Base-by-base conservation (phyloP, 768 basidiomycete species). In the Gymnopilus junonius region DNA sequence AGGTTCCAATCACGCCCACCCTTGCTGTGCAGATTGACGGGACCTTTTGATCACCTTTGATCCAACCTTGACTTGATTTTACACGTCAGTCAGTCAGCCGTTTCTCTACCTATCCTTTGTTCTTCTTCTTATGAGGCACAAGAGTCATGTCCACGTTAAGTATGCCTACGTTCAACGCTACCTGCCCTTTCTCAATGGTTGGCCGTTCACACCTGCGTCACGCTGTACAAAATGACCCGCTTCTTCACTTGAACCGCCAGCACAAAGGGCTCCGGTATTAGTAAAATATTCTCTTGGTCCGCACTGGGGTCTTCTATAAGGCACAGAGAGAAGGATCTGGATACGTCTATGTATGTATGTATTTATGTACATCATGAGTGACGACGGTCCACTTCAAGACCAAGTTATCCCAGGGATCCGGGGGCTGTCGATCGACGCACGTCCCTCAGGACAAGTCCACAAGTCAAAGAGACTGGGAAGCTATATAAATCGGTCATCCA, bases 21-120 rank as follows among this genome's bases (percentile, higher is more conserved):
- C 66, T 67, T 67, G 66, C 66, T 67, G 66, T 67, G 63, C 66
- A 46, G 35, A 32, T 62, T 64, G 63, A 64, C 63, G 59, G 63
- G 56, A 55, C 57, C 61, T 53, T n/a, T n/a, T n/a, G n/a, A n/a
- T n/a, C n/a, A n/a, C n/a, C n/a, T n/a, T n/a, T n/a, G n/a, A n/a
- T n/a, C 48, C 34, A 54, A 4, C 17, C 35, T 54, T 51, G 53
- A 48, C 51, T 40, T 43, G 40, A 53, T 15, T 31, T 51, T n/a
- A n/a, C n/a, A n/a, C n/a, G n/a, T n/a, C n/a, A n/a, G n/a, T n/a
- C n/a, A n/a, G 48, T n/a, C 48, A 51, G 27, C 48, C 25, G 27
- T 50, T 14, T 12, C 48, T 29, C 48, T 29, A 14, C 14, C 48
- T 27, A 32, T n/a, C 12, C 48, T 51, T n/a, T n/a, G n/a, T n/a